A percentile compares a stretch with the other conserved stretches of the same genome.
Evolutionary conservation across 768 basidiomycete species (phyloP).

Genomic region (Amanita pseudoporphyria): DNA sequence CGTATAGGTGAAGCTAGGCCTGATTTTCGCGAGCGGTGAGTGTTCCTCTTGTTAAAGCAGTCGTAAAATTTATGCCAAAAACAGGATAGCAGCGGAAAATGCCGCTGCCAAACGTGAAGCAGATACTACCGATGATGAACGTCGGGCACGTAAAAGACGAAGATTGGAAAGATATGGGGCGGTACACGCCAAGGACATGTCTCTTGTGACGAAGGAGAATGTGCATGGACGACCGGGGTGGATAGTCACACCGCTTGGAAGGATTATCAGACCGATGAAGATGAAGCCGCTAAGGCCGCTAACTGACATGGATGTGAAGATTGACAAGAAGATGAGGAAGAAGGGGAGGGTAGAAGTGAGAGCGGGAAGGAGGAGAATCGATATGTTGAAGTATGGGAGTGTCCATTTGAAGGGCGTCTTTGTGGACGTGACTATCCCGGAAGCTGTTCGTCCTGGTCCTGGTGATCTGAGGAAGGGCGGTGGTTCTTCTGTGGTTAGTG

Average conservation of each 20-base stretch:
- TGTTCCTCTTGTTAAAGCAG: slow-evolving; percentile 7
- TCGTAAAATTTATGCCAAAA: slow-evolving; percentile 1
- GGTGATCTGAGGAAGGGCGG: not conserved
- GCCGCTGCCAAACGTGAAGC: slow-evolving; percentile 17
- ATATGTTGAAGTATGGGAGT: slow-evolving; percentile 64
- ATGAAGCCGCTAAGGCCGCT: slow-evolving; percentile 66
- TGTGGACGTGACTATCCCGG: slow-evolving; percentile 30
- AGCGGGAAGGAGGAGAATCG: slow-evolving; percentile 57
- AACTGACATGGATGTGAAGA: slow-evolving; percentile 19
- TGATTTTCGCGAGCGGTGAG: slow-evolving; percentile 57
- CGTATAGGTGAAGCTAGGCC: slow-evolving; percentile 79
- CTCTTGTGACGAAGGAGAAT: slow-evolving; percentile 49
- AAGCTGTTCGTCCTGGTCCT: not conserved
- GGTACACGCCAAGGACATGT: slow-evolving; percentile 51
- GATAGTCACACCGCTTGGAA: slow-evolving; percentile 58
- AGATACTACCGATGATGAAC: slow-evolving; percentile 31
- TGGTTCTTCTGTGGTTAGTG: not conserved
- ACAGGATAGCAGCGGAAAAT: slow-evolving; percentile 21
- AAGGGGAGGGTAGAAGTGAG: slow-evolving; percentile 34
- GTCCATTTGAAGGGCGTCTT: slow-evolving; percentile 62
- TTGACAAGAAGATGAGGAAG: slow-evolving; percentile 10
- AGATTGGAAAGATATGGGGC: not conserved
- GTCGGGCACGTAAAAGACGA: slow-evolving; percentile 25
- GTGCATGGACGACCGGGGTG: slow-evolving; percentile 47
- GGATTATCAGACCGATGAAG: slow-evolving; percentile 54